These are phyloP conservation scores for Nannochloropsis salina DNA, from an alignment of 108 stramenopile genomes.

Conservation along the genomic window DNA sequence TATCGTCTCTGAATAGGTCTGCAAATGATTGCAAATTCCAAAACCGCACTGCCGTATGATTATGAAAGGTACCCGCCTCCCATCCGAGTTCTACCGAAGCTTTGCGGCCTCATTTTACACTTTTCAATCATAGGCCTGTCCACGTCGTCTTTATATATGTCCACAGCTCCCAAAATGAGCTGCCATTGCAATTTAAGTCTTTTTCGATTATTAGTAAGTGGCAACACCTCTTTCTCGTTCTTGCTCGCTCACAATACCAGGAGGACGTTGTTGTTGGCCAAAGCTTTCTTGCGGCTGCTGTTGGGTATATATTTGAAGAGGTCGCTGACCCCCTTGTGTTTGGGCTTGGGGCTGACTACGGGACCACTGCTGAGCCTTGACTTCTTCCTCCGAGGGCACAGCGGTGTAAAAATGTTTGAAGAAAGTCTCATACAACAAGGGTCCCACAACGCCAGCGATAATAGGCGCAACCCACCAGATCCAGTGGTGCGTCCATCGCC, in stretches of 20 bases:
- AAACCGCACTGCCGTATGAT: too few relatives aligned
- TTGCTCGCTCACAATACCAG: background rate
- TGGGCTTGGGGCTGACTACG: background rate
- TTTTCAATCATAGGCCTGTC: too few relatives aligned
- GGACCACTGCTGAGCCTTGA: background rate
- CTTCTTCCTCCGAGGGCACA: background rate
- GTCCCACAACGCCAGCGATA: background rate
- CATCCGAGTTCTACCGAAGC: too few relatives aligned
- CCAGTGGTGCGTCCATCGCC: background rate
- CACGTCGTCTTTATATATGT: too few relatives aligned
- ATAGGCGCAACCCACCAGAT: background rate
- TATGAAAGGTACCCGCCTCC: too few relatives aligned
- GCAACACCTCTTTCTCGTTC: background rate
- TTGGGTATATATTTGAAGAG: background rate
- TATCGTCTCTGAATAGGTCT: too few relatives aligned
- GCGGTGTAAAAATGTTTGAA: constrained; percentile 14
- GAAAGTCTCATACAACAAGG: constrained; percentile 10
- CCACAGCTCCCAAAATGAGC: too few relatives aligned
- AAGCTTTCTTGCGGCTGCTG: background rate
- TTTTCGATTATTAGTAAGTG: too few relatives aligned
- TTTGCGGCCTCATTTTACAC: too few relatives aligned
- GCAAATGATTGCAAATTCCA: too few relatives aligned
- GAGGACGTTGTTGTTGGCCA: background rate
- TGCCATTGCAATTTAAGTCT: too few relatives aligned
- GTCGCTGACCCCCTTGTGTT: too few relatives aligned